Base-by-base conservation (phyloP, 805 yeast species). In the Wickerhamiella nectarea region DNA sequence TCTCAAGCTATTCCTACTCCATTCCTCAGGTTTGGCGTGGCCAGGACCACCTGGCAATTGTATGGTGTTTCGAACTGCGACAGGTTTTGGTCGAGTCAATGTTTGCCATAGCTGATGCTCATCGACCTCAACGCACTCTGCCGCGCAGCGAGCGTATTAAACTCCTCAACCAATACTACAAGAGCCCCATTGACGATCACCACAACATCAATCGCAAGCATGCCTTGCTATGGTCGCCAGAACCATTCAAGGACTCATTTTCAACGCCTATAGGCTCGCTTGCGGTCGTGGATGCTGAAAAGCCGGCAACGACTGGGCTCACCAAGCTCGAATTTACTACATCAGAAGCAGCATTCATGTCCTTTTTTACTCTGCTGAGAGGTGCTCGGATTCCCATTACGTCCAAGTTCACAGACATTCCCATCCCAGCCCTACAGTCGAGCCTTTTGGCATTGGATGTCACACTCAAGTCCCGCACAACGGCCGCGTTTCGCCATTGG, bases 1-100 rank as follows among this genome's bases (percentile, higher is more conserved):
- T 89, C 48, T 76, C 93, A 0, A 82, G 80, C 0, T 83, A 75
- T 52, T 74, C 95, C 0, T 77, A 91, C 0, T 87, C 94, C 1
- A 80, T 89, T 9, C 95, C 95, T 0, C 71, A 70, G 2, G 95
- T 89, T 1, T 89, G 96, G 94, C 78, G 95, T 0, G 81, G 95
- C 1, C 77, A 86, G 34, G 97, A 89, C 60, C 98, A 89, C 63
- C 69, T 85, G 50, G 96, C 97, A 0, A 78, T 91, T 38, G 94
- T 89, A 1, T 89, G 98, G 98, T 89, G 98, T 61, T 82, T 78
- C 48, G 96, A 89, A 59, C 63, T 87, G 31, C 70, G 96, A 42
- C 67, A 71, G 42, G 72, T 69, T 12, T 50, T 89, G 1, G 78
- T 83, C 7, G 63, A 63, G 40, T 64, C 77, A 0, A 55, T 91